Base-by-base conservation (phyloP, 805 yeast genomes). In the Wickerhamiella bombiphila region DNA sequence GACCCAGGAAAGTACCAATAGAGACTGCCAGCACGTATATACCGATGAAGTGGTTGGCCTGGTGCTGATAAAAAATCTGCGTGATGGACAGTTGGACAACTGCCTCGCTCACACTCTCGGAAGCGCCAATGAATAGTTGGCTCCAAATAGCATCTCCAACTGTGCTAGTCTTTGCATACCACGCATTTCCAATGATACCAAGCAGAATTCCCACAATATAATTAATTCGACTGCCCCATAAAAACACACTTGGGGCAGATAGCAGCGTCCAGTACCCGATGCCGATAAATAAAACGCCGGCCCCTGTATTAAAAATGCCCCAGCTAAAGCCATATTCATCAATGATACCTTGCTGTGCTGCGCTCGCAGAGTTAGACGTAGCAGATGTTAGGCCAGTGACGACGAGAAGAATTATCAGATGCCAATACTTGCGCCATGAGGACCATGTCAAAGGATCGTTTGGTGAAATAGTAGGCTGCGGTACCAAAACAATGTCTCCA, bases 1-100 rank as follows among this genome's bases (percentile, higher is more conserved):
- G 93, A 3, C 88, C 86, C 40, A 80, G 59, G 53, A 75, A 80
- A 2, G 85, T 76, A 41, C 88, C 86, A n/a, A 74, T 69, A 26
- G 83, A 73, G 2, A 82, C 74, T 19, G 80, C 73, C 57, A 80
- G 52, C 44, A 78, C 79, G 57, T 79, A 81, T 13, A 74, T 63
- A 0, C 91, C 80, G 55, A 81, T 64, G 8, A 72, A 72, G 18
- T 74, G 62, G 39, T 88, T 83, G 22, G 80, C 61, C 52, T 80
- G 85, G 55, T 81, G 93, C 44, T 74, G 77, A 57, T 66, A 81
- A 53, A 70, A 80, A 54, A 80, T 67, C 51, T 80, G 93, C 3
- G 82, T 61, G 17, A 69, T 46, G 69, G 64, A 30, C 73, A 75
- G 49, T 70, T 67, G 59, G 68, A 86, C 39, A 54, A 83, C 74